These are phyloP conservation scores for Globisporangium cederbergense DNA, from an alignment of 352 stramenopile genomes.

Conservation along the genomic window DNA sequence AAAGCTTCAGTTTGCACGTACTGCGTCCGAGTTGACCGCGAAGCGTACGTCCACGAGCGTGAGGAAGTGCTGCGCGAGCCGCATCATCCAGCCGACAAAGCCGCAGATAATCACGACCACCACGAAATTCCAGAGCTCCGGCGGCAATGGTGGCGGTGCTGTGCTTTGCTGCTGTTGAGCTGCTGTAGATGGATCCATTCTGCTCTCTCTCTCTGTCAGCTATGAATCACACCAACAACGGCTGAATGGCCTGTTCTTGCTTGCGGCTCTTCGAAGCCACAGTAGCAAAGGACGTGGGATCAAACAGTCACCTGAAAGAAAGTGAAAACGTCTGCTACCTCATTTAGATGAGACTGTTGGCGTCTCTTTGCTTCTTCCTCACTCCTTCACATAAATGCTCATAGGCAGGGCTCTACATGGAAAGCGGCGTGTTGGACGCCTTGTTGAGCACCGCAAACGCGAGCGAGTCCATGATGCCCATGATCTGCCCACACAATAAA, in stretches of 20 bases:
- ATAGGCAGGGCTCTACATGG: slow-evolving; percentile 25
- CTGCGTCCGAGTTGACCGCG: slow-evolving; percentile 36
- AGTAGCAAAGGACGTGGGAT: background rate
- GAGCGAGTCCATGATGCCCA: slow-evolving; percentile 68
- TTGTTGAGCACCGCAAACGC: slow-evolving; percentile 53
- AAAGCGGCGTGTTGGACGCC: slow-evolving; percentile 35
- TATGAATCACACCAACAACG: background rate
- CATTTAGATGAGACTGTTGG: background rate
- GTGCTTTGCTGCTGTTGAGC: background rate
- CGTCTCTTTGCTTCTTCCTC: background rate
- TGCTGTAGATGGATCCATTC: background rate
- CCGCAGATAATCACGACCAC: slow-evolving; percentile 40
- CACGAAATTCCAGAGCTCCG: slow-evolving; percentile 62
- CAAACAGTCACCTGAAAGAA: background rate
- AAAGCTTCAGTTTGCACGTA: slow-evolving; percentile 18
- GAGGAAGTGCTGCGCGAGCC: slow-evolving; percentile 36
- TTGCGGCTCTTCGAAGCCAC: background rate
- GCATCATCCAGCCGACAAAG: slow-evolving; percentile 40
- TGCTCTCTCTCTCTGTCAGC: background rate
- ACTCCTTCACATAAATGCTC: background rate
- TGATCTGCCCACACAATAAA: slow-evolving; percentile 32
- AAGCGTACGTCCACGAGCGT: slow-evolving; percentile 36
- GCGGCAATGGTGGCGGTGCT: slow-evolving; percentile 25
- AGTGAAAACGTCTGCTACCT: background rate
- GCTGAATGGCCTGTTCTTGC: background rate